A percentile compares a stretch with the other conserved stretches of the same genome.
These are phyloP conservation scores for Fusarium newnesense DNA, from an alignment of 2,329 filamentous ascomycete species.

Conservation along the genomic window DNA sequence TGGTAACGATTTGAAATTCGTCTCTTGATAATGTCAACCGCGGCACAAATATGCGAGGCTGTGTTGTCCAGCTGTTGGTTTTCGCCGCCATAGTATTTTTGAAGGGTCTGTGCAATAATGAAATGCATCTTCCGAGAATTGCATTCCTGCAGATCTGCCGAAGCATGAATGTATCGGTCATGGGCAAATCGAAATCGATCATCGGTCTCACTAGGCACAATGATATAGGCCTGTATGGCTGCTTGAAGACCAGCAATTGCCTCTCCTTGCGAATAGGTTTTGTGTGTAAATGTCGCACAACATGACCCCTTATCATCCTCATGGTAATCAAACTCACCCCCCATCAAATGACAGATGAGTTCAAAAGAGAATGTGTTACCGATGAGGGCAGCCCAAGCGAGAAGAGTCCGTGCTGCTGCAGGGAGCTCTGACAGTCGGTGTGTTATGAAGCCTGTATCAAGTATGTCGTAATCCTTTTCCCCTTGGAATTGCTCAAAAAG, in stretches of 20 bases:
- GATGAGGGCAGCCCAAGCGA: slow-evolving; percentile 87
- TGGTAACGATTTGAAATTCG: slow-evolving; percentile 68
- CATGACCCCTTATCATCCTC: slow-evolving; percentile 57
- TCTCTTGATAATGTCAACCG: slow-evolving; percentile 77
- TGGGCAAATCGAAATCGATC: slow-evolving; percentile 90
- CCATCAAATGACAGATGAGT: slow-evolving; percentile 80
- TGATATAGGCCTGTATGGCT: slow-evolving; percentile 81
- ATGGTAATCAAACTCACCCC: slow-evolving; percentile 74
- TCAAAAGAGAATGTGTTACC: slow-evolving; percentile 87
- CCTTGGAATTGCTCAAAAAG: slow-evolving; percentile 87
- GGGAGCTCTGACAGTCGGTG: slow-evolving; percentile 82
- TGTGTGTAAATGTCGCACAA: slow-evolving; percentile 35
- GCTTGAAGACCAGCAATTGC: slow-evolving; percentile 83
- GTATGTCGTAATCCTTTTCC: slow-evolving; percentile 79
- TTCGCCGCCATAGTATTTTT: slow-evolving; percentile 74
- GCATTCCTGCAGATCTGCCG: slow-evolving; percentile 74
- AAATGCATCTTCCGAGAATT: slow-evolving; percentile 87
- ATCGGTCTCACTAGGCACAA: slow-evolving; percentile 84
- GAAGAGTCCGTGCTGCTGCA: slow-evolving; percentile 75
- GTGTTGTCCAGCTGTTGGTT: slow-evolving; percentile 74
- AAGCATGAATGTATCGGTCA: slow-evolving; percentile 85
- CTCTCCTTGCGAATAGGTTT: slow-evolving; percentile 69
- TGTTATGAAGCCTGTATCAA: slow-evolving; percentile 85
- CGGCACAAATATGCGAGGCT: slow-evolving; percentile 83
- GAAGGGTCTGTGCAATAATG: slow-evolving; percentile 82